phyloP scores from a whole-genome alignment of 2,329 filamentous ascomycete genomes.

The Hyphodiscus sp. region DNA sequence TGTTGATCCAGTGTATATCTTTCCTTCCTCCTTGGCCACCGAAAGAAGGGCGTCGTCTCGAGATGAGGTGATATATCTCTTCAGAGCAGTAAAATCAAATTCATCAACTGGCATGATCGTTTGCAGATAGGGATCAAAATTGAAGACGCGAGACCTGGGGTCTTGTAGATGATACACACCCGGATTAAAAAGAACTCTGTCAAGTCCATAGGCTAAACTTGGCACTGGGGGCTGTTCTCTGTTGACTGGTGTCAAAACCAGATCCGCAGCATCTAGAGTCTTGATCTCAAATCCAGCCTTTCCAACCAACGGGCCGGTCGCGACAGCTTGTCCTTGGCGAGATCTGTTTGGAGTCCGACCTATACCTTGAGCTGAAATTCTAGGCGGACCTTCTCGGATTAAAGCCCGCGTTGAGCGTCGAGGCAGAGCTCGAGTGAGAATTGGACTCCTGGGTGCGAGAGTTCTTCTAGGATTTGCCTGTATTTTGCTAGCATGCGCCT shows the following conservation, averaged over 20 bases:
- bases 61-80: conserved; percentile 86
- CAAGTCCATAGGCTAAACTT: conserved; percentile 28
- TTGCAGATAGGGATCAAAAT: conserved; percentile 92
- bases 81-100: conserved; percentile 85
- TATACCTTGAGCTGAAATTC: background rate
- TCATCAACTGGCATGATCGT: conserved; percentile 85
- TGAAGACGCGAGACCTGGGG: conserved; percentile 78
- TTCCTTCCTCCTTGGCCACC: conserved; percentile 58
- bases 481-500: no score
- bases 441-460: background rate
- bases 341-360: no score
- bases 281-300: conserved; percentile 20
- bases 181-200: conserved; percentile 79
- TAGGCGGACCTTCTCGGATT: background rate
- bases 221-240: conserved; percentile 26
- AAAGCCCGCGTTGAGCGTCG: background rate
- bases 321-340: background rate
- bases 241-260: conserved; percentile 25
- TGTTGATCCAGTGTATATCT: conserved; percentile 88
- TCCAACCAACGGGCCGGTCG: conserved; percentile 3
- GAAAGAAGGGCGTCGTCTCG: conserved; percentile 66
- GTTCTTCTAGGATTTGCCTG: background rate
- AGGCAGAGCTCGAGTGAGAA: background rate
- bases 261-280: conserved; percentile 20
- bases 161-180: conserved; percentile 92